Evolutionary conservation across 2,329 filamentous ascomycete genomes (phyloP).

Genomic region (Diaporthe helianthi): DNA sequence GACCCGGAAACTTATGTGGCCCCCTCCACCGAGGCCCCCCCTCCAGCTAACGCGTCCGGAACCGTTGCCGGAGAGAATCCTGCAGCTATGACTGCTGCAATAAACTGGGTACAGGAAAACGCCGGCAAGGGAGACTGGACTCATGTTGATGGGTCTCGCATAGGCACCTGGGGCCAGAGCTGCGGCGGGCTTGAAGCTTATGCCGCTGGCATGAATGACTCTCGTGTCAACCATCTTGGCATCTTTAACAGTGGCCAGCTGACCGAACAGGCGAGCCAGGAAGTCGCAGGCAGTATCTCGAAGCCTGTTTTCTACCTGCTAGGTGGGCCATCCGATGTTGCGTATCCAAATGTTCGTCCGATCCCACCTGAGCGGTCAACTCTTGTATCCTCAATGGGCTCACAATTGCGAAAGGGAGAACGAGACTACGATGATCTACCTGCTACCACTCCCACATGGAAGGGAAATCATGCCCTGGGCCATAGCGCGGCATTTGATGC

Average conservation of each 20-base stretch:
- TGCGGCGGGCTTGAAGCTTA: not conserved
- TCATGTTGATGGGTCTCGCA: not conserved
- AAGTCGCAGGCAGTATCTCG: not conserved
- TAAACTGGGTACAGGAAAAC: not conserved
- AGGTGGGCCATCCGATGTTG: not conserved
- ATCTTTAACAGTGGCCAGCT: not conserved
- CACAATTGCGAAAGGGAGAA: not conserved
- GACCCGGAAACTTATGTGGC: not conserved
- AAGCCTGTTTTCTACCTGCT: not conserved
- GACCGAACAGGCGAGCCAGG: not conserved
- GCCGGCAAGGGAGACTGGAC: not conserved
- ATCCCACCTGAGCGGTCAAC: no score
- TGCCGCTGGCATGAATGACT: not conserved
- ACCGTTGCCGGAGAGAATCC: not conserved
- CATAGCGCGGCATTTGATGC: not conserved
- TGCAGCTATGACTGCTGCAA: not conserved
- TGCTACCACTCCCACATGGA: not conserved
- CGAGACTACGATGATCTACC: not conserved
- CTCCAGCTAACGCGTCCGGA: not conserved
- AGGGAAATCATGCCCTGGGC: not conserved
- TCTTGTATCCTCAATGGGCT: not conserved
- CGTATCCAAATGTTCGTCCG: not conserved
- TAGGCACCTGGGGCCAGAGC: not conserved
- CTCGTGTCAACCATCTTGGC: not conserved
- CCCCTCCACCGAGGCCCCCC: not conserved